phyloP scores from a whole-genome alignment of 1,139 yeast species.

The Geotrichum phurueaensis region DNA sequence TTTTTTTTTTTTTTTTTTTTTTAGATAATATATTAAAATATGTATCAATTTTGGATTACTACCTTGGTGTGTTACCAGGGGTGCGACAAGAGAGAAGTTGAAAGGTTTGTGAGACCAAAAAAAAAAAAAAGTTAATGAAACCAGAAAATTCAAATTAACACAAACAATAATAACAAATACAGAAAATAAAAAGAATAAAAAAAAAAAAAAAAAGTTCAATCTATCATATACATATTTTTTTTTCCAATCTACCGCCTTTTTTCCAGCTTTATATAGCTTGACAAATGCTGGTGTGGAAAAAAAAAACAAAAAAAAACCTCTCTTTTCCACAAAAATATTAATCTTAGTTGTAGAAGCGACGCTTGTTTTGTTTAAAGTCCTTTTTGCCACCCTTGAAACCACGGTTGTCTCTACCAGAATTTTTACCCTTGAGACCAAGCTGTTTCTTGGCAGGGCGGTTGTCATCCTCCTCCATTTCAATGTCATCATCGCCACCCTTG shows the following conservation, averaged over 20 bases:
- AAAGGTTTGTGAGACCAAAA: neutral
- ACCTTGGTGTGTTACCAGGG: too few relatives aligned
- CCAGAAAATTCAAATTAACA: slow-evolving; percentile 12
- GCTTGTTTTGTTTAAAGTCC: slow-evolving; percentile 6
- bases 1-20: too few relatives aligned
- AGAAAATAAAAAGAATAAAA: slow-evolving; percentile 19
- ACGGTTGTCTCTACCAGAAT: slow-evolving; percentile 9
- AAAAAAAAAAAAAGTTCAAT: neutral
- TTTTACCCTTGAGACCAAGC: slow-evolving; percentile 8
- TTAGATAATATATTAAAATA: too few relatives aligned
- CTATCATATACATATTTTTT: neutral
- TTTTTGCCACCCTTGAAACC: slow-evolving; percentile 13
- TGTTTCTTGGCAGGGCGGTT: neutral
- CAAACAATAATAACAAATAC: slow-evolving; percentile 17
- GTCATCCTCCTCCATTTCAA: slow-evolving; percentile 31
- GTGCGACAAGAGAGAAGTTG: slow-evolving; percentile 15
- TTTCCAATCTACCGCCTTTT: neutral
- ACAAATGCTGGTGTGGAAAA: too few relatives aligned
- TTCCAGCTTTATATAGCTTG: too few relatives aligned
- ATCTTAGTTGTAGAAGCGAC: slow-evolving; percentile 7
- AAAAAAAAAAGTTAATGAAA: too few relatives aligned
- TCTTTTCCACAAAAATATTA: neutral
- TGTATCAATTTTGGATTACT: too few relatives aligned
- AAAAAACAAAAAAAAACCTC: too few relatives aligned
- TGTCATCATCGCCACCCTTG: slow-evolving; percentile 50